Conservation (phyloP, 768 basidiomycete genomes). For the Rhizopogon vinicolor region DNA sequence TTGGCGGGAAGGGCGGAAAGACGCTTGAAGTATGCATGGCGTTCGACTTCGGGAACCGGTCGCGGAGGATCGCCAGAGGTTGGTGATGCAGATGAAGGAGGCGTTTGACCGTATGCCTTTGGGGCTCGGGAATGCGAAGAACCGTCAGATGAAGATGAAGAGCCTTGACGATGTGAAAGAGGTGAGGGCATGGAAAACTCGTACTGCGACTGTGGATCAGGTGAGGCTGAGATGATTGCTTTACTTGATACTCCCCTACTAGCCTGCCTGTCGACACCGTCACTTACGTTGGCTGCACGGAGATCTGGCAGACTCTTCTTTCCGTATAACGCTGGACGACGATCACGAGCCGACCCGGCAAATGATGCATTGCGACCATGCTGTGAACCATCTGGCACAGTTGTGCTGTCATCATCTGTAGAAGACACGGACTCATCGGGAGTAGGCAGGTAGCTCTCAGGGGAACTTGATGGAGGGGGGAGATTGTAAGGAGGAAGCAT, state of each 20-base stretch:
- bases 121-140: conserved; percentile 17
- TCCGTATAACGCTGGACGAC: conserved; percentile 35
- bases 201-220: conserved; percentile 10
- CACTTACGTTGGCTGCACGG: conserved; percentile 45
- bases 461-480: conserved; percentile 45
- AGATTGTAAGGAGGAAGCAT: conserved; percentile 37
- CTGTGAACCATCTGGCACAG: conserved; percentile 21
- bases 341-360: conserved; percentile 33
- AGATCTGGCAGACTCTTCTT: conserved; percentile 91
- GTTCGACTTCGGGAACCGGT: conserved; percentile 62
- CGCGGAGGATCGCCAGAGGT: conserved; percentile 29
- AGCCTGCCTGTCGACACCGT: conserved; percentile 18
- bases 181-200: conserved; percentile 36
- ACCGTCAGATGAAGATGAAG: conserved; percentile 35
- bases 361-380: conserved; percentile 52
- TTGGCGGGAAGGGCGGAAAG: conserved; percentile 71
- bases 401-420: conserved; percentile 38
- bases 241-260: conserved; percentile 17
- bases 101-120: conserved; percentile 24
- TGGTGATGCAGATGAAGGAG: conserved; percentile 34
- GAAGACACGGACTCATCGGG: conserved; percentile 51
- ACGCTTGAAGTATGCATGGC: conserved; percentile 93
- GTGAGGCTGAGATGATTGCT: background rate
- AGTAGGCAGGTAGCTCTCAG: conserved; percentile 52
- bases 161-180: conserved; percentile 41